Conservation (phyloP, 1,284 basidiomycete species). For the Mycosarcoma maydis region DNA sequence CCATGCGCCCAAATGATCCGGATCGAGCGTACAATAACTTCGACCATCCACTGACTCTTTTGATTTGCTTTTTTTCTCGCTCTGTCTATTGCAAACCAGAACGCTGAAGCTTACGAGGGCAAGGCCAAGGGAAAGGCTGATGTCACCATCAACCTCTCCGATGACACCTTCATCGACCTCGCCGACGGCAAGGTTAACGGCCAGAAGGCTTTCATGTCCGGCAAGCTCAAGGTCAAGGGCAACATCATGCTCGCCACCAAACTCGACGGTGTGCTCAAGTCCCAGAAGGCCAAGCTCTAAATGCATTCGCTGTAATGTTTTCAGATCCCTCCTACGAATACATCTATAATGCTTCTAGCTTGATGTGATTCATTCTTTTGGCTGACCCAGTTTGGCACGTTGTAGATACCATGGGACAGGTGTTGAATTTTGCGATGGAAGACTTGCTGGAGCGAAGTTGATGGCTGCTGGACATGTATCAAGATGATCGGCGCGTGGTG, state of each 20-base stretch:
- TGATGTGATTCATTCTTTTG: neutral
- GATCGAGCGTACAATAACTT: no score
- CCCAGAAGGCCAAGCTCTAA: constrained; percentile 64
- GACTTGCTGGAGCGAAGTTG: no score
- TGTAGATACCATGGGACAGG: no score
- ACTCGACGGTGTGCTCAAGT: constrained; percentile 62
- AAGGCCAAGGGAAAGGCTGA: constrained; percentile 67
- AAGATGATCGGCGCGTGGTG: no score
- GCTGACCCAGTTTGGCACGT: no score
- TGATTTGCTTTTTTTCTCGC: neutral
- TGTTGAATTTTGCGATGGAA: no score
- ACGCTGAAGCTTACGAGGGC: constrained; percentile 65
- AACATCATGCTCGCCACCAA: constrained; percentile 66
- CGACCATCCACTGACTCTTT: neutral
- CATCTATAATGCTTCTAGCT: constrained; percentile 6
- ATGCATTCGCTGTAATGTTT: neutral
- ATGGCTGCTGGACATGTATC: no score
- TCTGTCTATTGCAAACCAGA: constrained; percentile 25
- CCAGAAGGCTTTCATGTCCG: constrained; percentile 67
- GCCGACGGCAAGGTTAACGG: constrained; percentile 67
- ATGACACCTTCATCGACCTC: constrained; percentile 66
- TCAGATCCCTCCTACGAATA: neutral
- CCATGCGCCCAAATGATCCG: no score
- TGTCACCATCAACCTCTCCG: constrained; percentile 65
- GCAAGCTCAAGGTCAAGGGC: constrained; percentile 66